Percentiles rank a stretch among this genome's conserved stretches.
Evolutionary conservation across 2,329 filamentous ascomycete genomes (phyloP).

Genomic region (Aspergillus pseudoterreus): DNA sequence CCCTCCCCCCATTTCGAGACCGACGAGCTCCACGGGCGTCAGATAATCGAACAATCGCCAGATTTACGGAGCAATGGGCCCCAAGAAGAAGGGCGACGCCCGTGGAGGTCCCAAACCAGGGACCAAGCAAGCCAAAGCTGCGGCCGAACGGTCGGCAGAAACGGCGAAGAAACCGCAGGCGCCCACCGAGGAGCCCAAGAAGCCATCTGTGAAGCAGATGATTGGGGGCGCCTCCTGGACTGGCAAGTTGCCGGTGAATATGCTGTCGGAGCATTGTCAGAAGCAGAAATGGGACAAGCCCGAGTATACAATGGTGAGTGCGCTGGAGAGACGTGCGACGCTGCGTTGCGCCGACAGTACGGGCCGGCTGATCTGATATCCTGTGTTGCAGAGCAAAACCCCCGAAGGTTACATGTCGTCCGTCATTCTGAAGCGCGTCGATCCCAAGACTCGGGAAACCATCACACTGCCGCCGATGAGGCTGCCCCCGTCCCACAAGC

Average conservation of each 20-base stretch:
- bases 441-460: constrained; percentile 78
- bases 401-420: constrained; percentile 73
- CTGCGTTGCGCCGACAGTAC: not conserved
- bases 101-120: constrained; percentile 39
- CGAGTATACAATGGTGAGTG: constrained; percentile 74
- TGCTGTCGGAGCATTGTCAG: constrained; percentile 91
- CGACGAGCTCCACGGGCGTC: constrained; percentile 22
- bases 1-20: not conserved
- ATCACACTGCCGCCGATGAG: constrained; percentile 76
- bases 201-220: constrained; percentile 65
- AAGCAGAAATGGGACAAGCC: constrained; percentile 94
- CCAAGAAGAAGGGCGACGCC: constrained; percentile 40
- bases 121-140: constrained; percentile 39
- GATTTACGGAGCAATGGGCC: constrained; percentile 29
- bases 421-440: constrained; percentile 69
- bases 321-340: not conserved
- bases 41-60: constrained; percentile 2
- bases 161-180: constrained; percentile 32
- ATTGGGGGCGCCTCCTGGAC: constrained; percentile 97
- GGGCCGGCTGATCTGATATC: constrained; percentile 11
- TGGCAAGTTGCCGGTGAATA: constrained; percentile 89
- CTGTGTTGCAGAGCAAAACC: constrained; percentile 55
- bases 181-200: constrained; percentile 49
- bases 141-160: constrained; percentile 30
- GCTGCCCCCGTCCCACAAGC: constrained; percentile 70